Conservation (phyloP, 2,329 filamentous ascomycete species). For the Lachnellula willkommii region DNA sequence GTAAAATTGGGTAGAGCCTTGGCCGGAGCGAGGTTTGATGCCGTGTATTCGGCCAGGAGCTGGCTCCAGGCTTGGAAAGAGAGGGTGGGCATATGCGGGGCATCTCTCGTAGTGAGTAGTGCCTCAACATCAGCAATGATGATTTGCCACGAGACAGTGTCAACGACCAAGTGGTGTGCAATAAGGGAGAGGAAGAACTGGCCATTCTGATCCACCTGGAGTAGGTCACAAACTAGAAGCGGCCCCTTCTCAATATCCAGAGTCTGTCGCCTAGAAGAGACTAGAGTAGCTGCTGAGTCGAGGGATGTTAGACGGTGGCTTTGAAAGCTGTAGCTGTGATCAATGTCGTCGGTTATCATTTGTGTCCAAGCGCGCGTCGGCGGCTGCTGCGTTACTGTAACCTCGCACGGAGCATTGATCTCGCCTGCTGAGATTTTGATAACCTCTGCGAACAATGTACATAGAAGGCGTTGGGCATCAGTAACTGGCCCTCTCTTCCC, state of each 20-base stretch:
- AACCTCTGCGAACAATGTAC: too few relatives aligned
- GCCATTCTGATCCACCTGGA: background rate
- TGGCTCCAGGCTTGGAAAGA: slow-evolving; percentile 34
- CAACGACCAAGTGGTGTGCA: slow-evolving; percentile 25
- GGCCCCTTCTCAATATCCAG: slow-evolving; percentile 3
- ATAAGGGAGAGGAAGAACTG: slow-evolving; percentile 10
- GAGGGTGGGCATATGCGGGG: slow-evolving; percentile 35
- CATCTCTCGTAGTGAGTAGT: background rate
- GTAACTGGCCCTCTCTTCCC: too few relatives aligned
- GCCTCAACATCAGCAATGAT: slow-evolving; percentile 34
- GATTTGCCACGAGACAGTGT: slow-evolving; percentile 35
- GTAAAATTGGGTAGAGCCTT: background rate
- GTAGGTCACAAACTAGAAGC: slow-evolving; percentile 1
- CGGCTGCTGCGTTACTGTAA: slow-evolving; percentile 27
- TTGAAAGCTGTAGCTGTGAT: background rate
- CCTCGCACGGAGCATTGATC: slow-evolving; percentile 34
- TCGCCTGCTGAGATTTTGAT: too few relatives aligned
- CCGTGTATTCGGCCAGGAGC: slow-evolving; percentile 30
- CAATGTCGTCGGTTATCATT: slow-evolving; percentile 21
- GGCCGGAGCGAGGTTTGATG: slow-evolving; percentile 18
- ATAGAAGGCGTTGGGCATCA: too few relatives aligned
- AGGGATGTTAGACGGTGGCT: background rate
- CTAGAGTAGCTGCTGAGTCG: background rate
- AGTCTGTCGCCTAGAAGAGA: background rate
- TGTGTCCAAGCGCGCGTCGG: slow-evolving; percentile 29